phyloP scores from a whole-genome alignment of 345 rosid genomes.

The Bruguiera gymnorhiza region DNA sequence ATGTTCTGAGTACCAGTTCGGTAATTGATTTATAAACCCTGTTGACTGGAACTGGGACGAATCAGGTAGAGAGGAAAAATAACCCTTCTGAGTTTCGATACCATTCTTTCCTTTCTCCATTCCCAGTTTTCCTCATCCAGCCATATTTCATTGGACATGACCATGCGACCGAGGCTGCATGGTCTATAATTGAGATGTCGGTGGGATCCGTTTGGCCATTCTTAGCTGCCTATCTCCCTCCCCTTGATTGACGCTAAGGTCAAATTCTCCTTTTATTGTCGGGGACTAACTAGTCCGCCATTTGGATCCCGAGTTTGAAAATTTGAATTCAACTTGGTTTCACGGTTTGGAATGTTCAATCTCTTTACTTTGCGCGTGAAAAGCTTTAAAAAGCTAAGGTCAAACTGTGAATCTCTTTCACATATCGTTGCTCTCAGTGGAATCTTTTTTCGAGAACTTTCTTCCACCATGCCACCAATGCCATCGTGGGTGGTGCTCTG shows the following conservation, averaged over 20 bases:
- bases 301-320: constrained; percentile 26
- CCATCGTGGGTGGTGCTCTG: no score
- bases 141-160: background rate
- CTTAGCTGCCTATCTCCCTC: background rate
- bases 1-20: background rate
- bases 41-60: no score
- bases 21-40: no score
- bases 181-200: constrained; percentile 18
- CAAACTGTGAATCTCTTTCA: constrained; percentile 7
- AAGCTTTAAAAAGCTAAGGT: constrained; percentile 10
- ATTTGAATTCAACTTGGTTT: constrained; percentile 3
- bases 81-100: no score
- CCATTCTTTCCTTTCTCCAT: no score
- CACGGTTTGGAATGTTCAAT: constrained; percentile 16
- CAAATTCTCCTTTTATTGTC: background rate
- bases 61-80: no score
- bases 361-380: background rate
- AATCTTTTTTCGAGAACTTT: background rate
- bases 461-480: no score
- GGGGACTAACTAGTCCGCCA: constrained; percentile 26
- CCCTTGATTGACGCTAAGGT: constrained; percentile 27
- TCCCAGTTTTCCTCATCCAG: no score
- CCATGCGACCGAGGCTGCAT: constrained; percentile 8
- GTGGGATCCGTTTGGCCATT: constrained; percentile 18
- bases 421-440: background rate